Conservation (phyloP, 208 protist species). For the Trypanosoma brucei region DNA sequence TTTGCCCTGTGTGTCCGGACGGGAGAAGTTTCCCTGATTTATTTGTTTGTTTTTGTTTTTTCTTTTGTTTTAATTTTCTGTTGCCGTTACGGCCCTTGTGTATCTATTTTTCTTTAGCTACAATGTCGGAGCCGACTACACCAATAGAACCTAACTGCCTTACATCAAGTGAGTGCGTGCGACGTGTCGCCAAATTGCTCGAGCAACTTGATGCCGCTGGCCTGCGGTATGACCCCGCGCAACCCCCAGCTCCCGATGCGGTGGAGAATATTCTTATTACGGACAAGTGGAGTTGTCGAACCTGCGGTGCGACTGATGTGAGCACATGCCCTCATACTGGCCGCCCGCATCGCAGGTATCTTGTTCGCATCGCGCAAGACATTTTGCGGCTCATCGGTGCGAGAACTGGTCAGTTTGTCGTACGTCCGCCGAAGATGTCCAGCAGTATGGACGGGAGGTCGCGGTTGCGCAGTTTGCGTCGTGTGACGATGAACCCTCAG, state of each 20-base stretch:
- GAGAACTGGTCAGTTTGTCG: conserved; percentile 41
- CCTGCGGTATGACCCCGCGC: conserved; percentile 33
- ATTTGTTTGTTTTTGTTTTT: too few relatives aligned
- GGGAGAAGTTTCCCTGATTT: too few relatives aligned
- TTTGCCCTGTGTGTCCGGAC: too few relatives aligned
- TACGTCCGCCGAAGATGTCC: conserved; percentile 45
- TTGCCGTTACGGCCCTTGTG: too few relatives aligned
- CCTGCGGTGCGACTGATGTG: conserved; percentile 33
- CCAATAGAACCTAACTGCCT: not conserved
- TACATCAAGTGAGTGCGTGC: conserved; percentile 28
- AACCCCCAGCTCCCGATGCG: conserved; percentile 22
- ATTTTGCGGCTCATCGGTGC: conserved; percentile 53
- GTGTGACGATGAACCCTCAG: conserved; percentile 64
- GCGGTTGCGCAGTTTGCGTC: conserved; percentile 52
- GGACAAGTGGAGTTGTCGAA: conserved; percentile 54
- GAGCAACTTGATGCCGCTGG: conserved; percentile 47
- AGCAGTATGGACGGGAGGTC: conserved; percentile 52
- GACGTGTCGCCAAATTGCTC: conserved; percentile 29
- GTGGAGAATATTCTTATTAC: conserved; percentile 77
- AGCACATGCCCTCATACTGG: conserved; percentile 47
- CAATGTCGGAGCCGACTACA: not conserved
- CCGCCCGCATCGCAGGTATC: conserved; percentile 58
- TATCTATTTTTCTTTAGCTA: not conserved
- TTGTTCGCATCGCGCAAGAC: conserved; percentile 57
- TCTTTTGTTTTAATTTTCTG: too few relatives aligned